Conservation (phyloP, 2,329 filamentous ascomycete genomes). For the Aspergillus glaucus region DNA sequence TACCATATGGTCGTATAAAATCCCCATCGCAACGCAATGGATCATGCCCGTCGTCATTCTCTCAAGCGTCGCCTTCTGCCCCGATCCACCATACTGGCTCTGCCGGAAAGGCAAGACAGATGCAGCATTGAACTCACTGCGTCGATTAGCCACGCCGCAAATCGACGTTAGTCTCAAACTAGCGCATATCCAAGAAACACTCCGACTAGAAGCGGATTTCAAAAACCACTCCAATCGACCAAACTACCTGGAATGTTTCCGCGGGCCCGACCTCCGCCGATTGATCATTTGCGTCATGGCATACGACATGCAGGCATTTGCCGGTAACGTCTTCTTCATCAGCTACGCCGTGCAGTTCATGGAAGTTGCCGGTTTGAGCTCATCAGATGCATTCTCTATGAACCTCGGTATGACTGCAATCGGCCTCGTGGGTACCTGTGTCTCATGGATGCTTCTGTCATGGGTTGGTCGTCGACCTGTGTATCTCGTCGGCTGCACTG, state of each 20-base stretch:
- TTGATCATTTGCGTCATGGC: slow-evolving; percentile 20
- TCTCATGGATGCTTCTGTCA: slow-evolving; percentile 37
- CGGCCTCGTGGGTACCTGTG: slow-evolving; percentile 36
- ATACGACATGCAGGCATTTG: slow-evolving; percentile 25
- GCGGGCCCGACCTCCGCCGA: slow-evolving; percentile 21
- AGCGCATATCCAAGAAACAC: slow-evolving; percentile 23
- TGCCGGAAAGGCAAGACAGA: slow-evolving; percentile 15
- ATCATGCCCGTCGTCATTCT: slow-evolving; percentile 18
- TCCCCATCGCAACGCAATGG: slow-evolving; percentile 23
- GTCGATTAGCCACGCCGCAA: slow-evolving; percentile 11
- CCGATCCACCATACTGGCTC: slow-evolving; percentile 22
- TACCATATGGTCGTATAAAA: slow-evolving; percentile 15
- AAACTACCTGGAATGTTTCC: slow-evolving; percentile 21
- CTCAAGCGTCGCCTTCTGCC: slow-evolving; percentile 13
- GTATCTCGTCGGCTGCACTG: slow-evolving; percentile 32
- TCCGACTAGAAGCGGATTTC: slow-evolving; percentile 17
- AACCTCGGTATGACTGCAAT: slow-evolving; percentile 37
- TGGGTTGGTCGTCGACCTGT: slow-evolving; percentile 35
- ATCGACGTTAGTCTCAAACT: slow-evolving; percentile 17
- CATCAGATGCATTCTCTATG: slow-evolving; percentile 25
- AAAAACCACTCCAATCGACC: slow-evolving; percentile 5
- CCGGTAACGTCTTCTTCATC: slow-evolving; percentile 22
- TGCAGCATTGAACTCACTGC: slow-evolving; percentile 11
- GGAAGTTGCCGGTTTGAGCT: slow-evolving; percentile 24
- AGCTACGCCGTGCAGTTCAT: slow-evolving; percentile 30